Conservation (phyloP, 176 grass and related monocot species). For the Canna indica region DNA sequence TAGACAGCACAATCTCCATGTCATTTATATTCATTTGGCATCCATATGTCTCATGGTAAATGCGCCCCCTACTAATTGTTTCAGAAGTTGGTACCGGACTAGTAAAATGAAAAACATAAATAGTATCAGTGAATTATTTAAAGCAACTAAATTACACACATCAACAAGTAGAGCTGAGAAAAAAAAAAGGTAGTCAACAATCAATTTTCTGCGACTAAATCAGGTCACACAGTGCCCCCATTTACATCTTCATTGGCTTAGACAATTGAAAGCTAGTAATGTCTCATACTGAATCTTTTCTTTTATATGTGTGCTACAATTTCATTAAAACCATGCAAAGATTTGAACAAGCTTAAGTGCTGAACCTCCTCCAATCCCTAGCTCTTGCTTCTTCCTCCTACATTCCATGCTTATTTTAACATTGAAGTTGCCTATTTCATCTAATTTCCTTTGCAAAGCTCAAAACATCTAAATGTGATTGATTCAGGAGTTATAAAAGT, state of each 20-base stretch:
- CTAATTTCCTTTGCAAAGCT: too few species aligned
- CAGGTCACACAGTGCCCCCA: not conserved
- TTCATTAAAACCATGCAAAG: too few species aligned
- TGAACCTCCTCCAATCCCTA: too few species aligned
- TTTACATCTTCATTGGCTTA: too few species aligned
- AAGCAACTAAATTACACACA: not conserved
- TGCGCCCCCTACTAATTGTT: constrained; percentile 51
- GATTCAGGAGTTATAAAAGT: not conserved
- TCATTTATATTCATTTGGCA: constrained; percentile 99
- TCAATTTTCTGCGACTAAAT: not conserved
- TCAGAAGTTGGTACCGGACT: constrained; percentile 42
- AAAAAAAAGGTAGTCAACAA: not conserved
- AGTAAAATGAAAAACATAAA: constrained; percentile 37
- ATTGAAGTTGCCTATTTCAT: too few species aligned
- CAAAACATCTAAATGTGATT: not conserved
- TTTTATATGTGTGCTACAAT: too few species aligned
- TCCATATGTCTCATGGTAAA: constrained; percentile 97
- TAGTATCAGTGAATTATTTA: constrained; percentile 1
- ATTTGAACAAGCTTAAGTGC: too few species aligned
- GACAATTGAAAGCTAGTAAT: too few species aligned
- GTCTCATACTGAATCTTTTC: too few species aligned
- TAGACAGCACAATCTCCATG: constrained; percentile 95
- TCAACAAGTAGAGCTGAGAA: not conserved
- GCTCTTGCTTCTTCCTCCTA: too few species aligned
- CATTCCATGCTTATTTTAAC: too few species aligned